phyloP scores from a whole-genome alignment of 768 basidiomycete genomes.

The Daedaleopsis sinensis region DNA sequence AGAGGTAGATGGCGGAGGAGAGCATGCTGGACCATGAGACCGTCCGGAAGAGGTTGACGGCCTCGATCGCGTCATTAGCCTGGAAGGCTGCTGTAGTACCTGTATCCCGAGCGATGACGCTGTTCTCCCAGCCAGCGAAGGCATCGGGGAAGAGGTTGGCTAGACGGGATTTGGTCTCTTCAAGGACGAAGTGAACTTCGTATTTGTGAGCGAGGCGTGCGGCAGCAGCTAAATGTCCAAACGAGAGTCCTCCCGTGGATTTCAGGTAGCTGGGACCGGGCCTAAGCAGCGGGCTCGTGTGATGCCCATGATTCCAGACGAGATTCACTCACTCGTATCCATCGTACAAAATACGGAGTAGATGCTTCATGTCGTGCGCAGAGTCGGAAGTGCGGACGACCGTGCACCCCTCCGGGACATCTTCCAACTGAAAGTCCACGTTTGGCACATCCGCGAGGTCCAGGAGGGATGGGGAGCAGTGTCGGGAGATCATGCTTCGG shows the following conservation, averaged over 20 bases:
- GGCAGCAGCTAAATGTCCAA: too few relatives aligned
- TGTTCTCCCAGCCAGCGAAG: background rate
- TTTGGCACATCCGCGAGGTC: constrained; percentile 2
- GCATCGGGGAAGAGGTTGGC: background rate
- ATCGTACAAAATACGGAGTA: background rate
- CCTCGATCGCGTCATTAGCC: background rate
- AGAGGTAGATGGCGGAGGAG: constrained; percentile 6
- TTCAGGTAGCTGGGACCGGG: background rate
- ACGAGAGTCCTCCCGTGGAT: too few relatives aligned
- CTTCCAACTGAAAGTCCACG: background rate
- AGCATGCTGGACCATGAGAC: background rate
- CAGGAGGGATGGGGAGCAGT: constrained; percentile 10
- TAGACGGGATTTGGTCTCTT: too few relatives aligned
- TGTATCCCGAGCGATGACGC: background rate
- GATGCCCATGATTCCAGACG: background rate
- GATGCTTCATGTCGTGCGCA: background rate
- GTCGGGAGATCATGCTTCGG: background rate
- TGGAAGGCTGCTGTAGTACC: background rate
- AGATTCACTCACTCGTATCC: background rate
- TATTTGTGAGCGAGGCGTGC: too few relatives aligned
- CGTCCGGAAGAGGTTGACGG: constrained; percentile 11
- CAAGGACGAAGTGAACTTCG: too few relatives aligned
- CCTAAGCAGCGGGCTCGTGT: background rate
- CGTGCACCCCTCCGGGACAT: constrained; percentile 4
- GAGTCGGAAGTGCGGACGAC: background rate